Base-by-base conservation (phyloP, 1,139 yeast species). In the Candida albicans region DNA sequence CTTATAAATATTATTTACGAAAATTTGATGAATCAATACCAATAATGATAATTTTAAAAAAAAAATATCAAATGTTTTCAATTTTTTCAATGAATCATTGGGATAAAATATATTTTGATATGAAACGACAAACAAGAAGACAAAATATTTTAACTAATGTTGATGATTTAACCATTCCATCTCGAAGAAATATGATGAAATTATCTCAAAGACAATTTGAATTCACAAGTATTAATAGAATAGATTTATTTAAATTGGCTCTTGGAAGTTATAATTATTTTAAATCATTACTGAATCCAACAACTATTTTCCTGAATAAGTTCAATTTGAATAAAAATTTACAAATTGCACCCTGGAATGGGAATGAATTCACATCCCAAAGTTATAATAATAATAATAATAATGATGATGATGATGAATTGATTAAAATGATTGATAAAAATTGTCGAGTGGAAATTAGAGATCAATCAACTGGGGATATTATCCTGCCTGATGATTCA, bases 241-340 rank as follows among this genome's bases (percentile, higher is more conserved):
- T 57, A 0, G 77, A 70, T 46, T 33, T 68, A 1, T 62, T 72
- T 33, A 48, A 50, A 10, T 47, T 66, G 32, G 73, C 75, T 0
- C 38, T 64, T 8, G 53, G 51, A 29, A 27, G 37, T 14, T 26
- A 37, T 10, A 29, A 18, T 22, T 35, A 11, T 11, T n/a, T 33
- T 25, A 42, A 29, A 18, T 18, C 24, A 13, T 25, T 5, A 28
- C 32, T 2, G 30, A 29, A 29, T 29, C 28, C 26, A 28, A 22
- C 14, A 14, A 18, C 31, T 10, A 37, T 8, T 5, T 13, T n/a
- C 11, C 14, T 12, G 12, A 27, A 27, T 10, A 27, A 27, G 8
- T 12, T 29, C 32, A 29, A 26, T 10, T 22, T 30, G 7, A 26
- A 35, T 11, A 28, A 38, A 3, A 14, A 6, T 37, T 39, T 14